These are phyloP conservation scores for Picea sitchensis DNA, from an alignment of 75 land plant genomes.

Conservation along the genomic window DNA sequence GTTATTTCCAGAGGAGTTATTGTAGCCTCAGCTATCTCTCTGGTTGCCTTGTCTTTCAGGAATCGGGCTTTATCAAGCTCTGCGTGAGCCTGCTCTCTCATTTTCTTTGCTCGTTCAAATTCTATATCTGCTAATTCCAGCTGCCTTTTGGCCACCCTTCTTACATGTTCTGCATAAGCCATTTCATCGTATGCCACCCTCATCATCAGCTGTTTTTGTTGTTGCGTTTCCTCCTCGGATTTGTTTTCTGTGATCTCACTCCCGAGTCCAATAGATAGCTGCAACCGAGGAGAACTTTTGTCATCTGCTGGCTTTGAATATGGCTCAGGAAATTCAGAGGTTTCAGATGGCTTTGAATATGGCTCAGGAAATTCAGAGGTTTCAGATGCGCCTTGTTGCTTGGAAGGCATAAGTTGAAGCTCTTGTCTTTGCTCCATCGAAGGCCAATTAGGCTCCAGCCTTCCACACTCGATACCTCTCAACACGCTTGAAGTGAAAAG, in stretches of 20 bases:
- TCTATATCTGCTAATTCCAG: constrained; percentile 56
- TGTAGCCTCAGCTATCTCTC: not conserved
- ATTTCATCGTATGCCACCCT: constrained; percentile 47
- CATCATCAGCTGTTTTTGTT: constrained; percentile 47
- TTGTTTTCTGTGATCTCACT: not conserved
- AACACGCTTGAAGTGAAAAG: not conserved
- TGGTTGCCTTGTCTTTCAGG: constrained; percentile 37
- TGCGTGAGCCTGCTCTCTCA: constrained; percentile 44
- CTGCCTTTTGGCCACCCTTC: constrained; percentile 51
- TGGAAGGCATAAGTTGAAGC: constrained; percentile 10
- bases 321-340: not conserved
- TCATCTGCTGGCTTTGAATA: not conserved
- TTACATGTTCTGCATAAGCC: constrained; percentile 51
- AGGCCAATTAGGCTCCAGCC: not conserved
- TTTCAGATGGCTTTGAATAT: not conserved
- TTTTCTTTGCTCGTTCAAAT: constrained; percentile 36
- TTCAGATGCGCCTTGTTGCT: not conserved
- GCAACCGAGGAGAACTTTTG: not conserved
- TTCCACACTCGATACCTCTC: not conserved
- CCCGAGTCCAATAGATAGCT: constrained; percentile 4
- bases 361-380: not conserved
- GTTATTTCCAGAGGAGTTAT: no score
- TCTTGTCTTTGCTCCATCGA: not conserved
- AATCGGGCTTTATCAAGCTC: constrained; percentile 44
- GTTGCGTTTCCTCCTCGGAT: constrained; percentile 15